phyloP scores from a whole-genome alignment of 805 yeast species.

The Grigorovia humatica region DNA sequence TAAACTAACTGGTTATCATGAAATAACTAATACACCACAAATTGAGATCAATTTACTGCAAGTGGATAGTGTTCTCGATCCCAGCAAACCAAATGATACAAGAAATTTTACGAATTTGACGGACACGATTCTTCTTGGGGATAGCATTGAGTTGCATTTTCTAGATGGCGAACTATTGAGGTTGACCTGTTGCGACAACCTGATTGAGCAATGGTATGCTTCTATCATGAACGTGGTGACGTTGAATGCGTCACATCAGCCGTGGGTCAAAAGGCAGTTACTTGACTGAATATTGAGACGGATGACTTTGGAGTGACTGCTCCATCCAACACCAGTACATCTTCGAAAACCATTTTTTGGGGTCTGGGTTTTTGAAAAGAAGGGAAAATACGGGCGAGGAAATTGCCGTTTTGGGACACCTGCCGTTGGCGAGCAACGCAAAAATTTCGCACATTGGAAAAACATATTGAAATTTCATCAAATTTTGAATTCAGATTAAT shows the following conservation, averaged over 20 bases:
- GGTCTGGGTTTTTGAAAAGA: too few relatives aligned
- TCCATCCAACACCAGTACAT: neutral
- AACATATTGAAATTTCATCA: neutral
- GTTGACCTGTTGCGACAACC: slow-evolving; percentile 56
- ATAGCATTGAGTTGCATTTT: slow-evolving; percentile 66
- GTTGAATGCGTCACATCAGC: slow-evolving; percentile 47
- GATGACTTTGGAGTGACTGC: slow-evolving; percentile 5
- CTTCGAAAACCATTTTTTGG: neutral
- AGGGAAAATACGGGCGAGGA: neutral
- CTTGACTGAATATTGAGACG: neutral
- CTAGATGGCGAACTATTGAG: slow-evolving; percentile 73
- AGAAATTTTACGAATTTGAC: slow-evolving; percentile 62
- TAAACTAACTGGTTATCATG: slow-evolving; percentile 67
- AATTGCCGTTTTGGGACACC: neutral
- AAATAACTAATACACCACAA: slow-evolving; percentile 51
- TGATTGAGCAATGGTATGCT: slow-evolving; percentile 49
- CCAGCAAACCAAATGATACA: slow-evolving; percentile 22
- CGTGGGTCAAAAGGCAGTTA: slow-evolving; percentile 44
- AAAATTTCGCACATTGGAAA: neutral
- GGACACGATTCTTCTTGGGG: slow-evolving; percentile 40
- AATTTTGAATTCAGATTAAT: neutral
- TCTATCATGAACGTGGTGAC: slow-evolving; percentile 46
- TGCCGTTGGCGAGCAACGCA: neutral
- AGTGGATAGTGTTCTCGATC: slow-evolving; percentile 37
- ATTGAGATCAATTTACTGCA: slow-evolving; percentile 68